phyloP scores from a whole-genome alignment of 2,329 filamentous ascomycete genomes.

The Xylariomycetidae sp. region DNA sequence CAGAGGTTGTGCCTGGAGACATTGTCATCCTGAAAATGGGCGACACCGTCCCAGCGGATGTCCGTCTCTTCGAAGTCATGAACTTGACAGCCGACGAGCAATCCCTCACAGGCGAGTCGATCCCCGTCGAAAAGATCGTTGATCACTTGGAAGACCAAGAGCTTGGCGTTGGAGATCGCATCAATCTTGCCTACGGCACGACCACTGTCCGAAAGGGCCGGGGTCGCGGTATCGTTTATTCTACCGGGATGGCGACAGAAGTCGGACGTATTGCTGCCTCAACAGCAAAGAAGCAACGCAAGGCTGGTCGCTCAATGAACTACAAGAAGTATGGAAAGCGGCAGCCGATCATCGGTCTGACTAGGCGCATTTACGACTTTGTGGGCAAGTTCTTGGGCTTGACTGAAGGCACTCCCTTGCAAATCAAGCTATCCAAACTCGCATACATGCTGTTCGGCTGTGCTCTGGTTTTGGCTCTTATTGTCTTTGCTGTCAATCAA shows the following conservation, averaged over 20 bases:
- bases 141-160: conserved; percentile 47
- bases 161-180: conserved; percentile 62
- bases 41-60: conserved; percentile 68
- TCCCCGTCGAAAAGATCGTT: conserved; percentile 62
- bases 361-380: conserved; percentile 41
- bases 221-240: conserved; percentile 65
- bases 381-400: conserved; percentile 54
- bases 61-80: conserved; percentile 66
- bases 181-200: conserved; percentile 71
- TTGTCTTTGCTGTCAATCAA: conserved; percentile 53
- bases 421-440: conserved; percentile 71
- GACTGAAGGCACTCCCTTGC: conserved; percentile 67
- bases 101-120: conserved; percentile 69
- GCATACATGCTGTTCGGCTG: conserved; percentile 71
- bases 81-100: conserved; percentile 77
- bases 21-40: conserved; percentile 62
- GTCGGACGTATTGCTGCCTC: conserved; percentile 63
- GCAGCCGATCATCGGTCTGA: conserved; percentile 40
- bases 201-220: conserved; percentile 68
- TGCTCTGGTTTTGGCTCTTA: conserved; percentile 51
- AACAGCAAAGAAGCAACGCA: conserved; percentile 45
- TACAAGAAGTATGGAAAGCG: conserved; percentile 47
- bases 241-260: conserved; percentile 66
- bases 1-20: conserved; percentile 66
- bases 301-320: conserved; percentile 49